Conservation (phyloP, 2,329 filamentous ascomycete species). For the Alternaria arborescens region DNA sequence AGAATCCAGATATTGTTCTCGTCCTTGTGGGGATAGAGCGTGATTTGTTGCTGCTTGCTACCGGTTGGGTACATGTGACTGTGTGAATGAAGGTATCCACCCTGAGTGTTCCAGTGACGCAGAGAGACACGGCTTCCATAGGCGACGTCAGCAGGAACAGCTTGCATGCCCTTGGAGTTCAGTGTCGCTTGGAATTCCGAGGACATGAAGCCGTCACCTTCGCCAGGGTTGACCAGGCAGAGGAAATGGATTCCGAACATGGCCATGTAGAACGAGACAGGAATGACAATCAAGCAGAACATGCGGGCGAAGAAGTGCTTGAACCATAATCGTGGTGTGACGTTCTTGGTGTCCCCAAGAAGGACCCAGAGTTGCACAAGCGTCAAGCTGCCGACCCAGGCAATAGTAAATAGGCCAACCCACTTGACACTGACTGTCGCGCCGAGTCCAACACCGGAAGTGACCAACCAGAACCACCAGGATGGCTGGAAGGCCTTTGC, state of each 20-base stretch:
- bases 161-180: constrained; percentile 95
- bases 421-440: constrained; percentile 96
- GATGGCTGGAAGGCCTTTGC: constrained; percentile 83
- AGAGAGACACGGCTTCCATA: constrained; percentile 87
- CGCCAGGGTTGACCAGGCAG: constrained; percentile 91
- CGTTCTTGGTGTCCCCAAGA: constrained; percentile 85
- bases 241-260: constrained; percentile 98
- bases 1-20: constrained; percentile 95
- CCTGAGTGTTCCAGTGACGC: constrained; percentile 96
- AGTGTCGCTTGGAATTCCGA: constrained; percentile 98
- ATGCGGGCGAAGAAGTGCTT: constrained; percentile 93
- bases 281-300: constrained; percentile 92
- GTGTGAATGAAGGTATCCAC: constrained; percentile 96
- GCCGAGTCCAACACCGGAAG: constrained; percentile 86
- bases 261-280: constrained; percentile 87
- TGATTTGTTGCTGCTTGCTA: constrained; percentile 98
- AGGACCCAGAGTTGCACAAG: constrained; percentile 93
- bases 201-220: constrained; percentile 99
- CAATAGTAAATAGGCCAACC: constrained; percentile 98
- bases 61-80: constrained; percentile 96
- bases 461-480: constrained; percentile 98
- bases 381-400: constrained; percentile 94
- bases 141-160: constrained; percentile 89
- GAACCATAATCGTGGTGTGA: constrained; percentile 84
- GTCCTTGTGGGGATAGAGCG: constrained; percentile 98